These are phyloP conservation scores for Auriscalpium orientale DNA, from an alignment of 768 basidiomycete species.

Conservation along the genomic window DNA sequence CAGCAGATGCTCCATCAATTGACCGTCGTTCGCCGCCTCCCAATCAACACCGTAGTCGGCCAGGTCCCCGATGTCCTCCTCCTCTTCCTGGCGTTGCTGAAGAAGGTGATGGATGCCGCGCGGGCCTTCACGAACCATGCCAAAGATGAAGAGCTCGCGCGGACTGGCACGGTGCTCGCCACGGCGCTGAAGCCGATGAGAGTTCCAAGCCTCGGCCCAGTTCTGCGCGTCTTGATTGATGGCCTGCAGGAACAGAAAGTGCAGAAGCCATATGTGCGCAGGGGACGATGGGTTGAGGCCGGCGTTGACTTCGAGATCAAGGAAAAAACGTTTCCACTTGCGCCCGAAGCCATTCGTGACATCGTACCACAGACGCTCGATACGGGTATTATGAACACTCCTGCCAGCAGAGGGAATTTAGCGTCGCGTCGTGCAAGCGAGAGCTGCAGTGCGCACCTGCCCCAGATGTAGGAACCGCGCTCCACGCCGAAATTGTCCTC, in stretches of 20 bases:
- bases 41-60: too few species aligned
- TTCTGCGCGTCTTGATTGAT: constrained; percentile 25
- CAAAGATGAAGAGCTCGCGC: too few species aligned
- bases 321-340: constrained; percentile 41
- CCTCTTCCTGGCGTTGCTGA: too few species aligned
- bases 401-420: too few species aligned
- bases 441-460: constrained; percentile 12
- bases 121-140: too few species aligned
- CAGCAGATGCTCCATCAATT: too few species aligned
- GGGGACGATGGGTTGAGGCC: constrained; percentile 20
- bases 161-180: too few species aligned
- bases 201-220: constrained; percentile 31
- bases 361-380: constrained; percentile 34
- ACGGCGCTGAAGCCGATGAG: constrained; percentile 19
- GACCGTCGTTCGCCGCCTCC: too few species aligned
- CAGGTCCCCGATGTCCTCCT: too few species aligned
- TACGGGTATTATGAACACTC: constrained; percentile 30
- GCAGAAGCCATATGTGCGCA: constrained; percentile 34
- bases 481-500: constrained; percentile 12
- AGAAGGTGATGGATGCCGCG: too few species aligned
- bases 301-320: constrained; percentile 30
- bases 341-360: constrained; percentile 27
- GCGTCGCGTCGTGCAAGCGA: too few species aligned
- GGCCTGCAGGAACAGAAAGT: constrained; percentile 27
- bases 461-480: constrained; percentile 24